A percentile compares a stretch with the other conserved stretches of the same genome.
These are phyloP conservation scores for Boechera retrofracta DNA, from an alignment of 345 rosid genomes.

Conservation along the genomic window DNA sequence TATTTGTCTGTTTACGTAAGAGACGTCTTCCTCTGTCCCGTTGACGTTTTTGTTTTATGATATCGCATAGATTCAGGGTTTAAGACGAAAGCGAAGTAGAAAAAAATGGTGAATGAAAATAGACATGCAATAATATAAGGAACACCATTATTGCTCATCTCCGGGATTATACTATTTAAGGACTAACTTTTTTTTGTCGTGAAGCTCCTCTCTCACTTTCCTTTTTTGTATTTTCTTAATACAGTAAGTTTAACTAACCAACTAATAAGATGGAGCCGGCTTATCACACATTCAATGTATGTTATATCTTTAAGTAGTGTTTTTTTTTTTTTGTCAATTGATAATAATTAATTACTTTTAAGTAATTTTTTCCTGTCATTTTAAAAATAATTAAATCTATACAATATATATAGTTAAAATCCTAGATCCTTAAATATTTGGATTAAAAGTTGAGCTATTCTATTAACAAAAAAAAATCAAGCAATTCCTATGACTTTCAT, in stretches of 20 bases:
- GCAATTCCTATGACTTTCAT: background rate
- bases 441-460: background rate
- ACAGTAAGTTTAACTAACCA: conserved; percentile 22
- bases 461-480: background rate
- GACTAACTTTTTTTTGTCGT: conserved; percentile 16
- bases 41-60: conserved; percentile 14
- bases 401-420: background rate
- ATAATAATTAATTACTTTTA: background rate
- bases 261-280: conserved; percentile 22
- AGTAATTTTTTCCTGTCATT: background rate
- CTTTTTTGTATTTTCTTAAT: conserved; percentile 21
- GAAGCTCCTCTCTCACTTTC: conserved; percentile 26
- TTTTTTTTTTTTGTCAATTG: background rate
- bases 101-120: conserved; percentile 32
- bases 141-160: conserved; percentile 44
- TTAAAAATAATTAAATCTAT: background rate
- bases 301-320: background rate
- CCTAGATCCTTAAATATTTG: background rate
- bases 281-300: conserved; percentile 33
- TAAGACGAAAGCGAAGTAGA: conserved; percentile 13
- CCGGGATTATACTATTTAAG: conserved; percentile 28
- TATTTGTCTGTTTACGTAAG: conserved; percentile 22
- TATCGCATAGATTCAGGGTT: conserved; percentile 35
- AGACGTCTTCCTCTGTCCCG: conserved; percentile 29
- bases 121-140: conserved; percentile 45